These are phyloP conservation scores for Solanum piurae DNA, from an alignment of 257 asterid species.

Conservation along the genomic window DNA sequence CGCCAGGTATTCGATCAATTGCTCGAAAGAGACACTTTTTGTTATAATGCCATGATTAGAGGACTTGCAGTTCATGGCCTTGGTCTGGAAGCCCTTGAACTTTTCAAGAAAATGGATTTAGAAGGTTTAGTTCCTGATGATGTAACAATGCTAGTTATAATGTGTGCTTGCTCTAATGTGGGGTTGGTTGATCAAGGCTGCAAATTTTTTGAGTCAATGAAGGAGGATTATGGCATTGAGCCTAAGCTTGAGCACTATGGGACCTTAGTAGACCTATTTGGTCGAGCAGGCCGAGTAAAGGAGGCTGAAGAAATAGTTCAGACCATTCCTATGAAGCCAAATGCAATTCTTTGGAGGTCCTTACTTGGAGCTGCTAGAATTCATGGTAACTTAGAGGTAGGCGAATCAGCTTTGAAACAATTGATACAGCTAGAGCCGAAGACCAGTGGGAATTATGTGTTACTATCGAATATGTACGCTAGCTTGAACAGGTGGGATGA, in stretches of 20 bases:
- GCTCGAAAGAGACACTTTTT: conserved; percentile 11
- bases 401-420: conserved; percentile 27
- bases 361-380: conserved; percentile 38
- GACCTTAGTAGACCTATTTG: conserved; percentile 40
- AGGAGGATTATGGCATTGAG: conserved; percentile 9
- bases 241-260: conserved; percentile 51
- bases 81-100: conserved; percentile 36
- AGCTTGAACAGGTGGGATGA: conserved; percentile 42
- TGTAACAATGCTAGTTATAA: conserved; percentile 27
- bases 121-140: conserved; percentile 22
- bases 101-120: conserved; percentile 31
- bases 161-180: conserved; percentile 50
- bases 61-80: conserved; percentile 50
- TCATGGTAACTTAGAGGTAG: conserved; percentile 37
- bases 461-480: conserved; percentile 47
- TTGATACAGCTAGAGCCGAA: conserved; percentile 38
- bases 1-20: conserved; percentile 27
- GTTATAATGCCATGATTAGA: conserved; percentile 56
- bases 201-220: conserved; percentile 24
- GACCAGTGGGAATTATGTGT: conserved; percentile 31
- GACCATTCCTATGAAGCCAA: conserved; percentile 35
- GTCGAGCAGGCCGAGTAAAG: conserved; percentile 33
- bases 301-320: conserved; percentile 38
- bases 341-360: conserved; percentile 44
- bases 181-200: conserved; percentile 42